Evolutionary conservation across 352 stramenopile genomes (phyloP).

Genomic region (Globisporangium heterothallicum): DNA sequence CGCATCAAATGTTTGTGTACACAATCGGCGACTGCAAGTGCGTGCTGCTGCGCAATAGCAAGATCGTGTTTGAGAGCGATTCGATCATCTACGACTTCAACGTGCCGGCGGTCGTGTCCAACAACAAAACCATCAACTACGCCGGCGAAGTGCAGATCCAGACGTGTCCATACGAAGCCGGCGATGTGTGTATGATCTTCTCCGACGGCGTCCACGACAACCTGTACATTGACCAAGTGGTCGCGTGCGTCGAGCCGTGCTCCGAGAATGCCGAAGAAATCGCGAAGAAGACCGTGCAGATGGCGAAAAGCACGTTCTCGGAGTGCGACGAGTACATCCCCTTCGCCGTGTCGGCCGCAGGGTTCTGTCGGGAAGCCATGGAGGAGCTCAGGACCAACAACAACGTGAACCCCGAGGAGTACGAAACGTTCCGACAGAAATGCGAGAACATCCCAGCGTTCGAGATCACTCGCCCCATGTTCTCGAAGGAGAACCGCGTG

Average conservation of each 20-base stretch:
- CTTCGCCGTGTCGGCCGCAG: slow-evolving; percentile 77
- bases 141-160: slow-evolving; percentile 63
- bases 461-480: slow-evolving; percentile 50
- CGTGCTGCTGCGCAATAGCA: slow-evolving; percentile 56
- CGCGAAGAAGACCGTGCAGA: slow-evolving; percentile 61
- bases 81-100: slow-evolving; percentile 91
- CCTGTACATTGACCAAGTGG: slow-evolving; percentile 79
- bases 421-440: slow-evolving; percentile 61
- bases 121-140: slow-evolving; percentile 84
- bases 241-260: slow-evolving; percentile 46
- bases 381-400: slow-evolving; percentile 72
- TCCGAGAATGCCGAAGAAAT: slow-evolving; percentile 62
- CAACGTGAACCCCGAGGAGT: slow-evolving; percentile 55
- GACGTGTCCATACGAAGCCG: slow-evolving; percentile 60
- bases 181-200: slow-evolving; percentile 80
- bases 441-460: slow-evolving; percentile 68
- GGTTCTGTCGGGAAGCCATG: slow-evolving; percentile 74
- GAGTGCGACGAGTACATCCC: slow-evolving; percentile 69
- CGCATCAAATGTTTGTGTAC: slow-evolving; percentile 75
- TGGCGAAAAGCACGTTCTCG: slow-evolving; percentile 64
- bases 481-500: slow-evolving; percentile 81
- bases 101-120: slow-evolving; percentile 81
- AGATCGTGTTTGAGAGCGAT: slow-evolving; percentile 82
- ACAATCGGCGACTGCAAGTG: slow-evolving; percentile 88
- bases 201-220: slow-evolving; percentile 88